Conservation (phyloP, 2,329 filamentous ascomycete species). For the Fusarium odoratissimum region DNA sequence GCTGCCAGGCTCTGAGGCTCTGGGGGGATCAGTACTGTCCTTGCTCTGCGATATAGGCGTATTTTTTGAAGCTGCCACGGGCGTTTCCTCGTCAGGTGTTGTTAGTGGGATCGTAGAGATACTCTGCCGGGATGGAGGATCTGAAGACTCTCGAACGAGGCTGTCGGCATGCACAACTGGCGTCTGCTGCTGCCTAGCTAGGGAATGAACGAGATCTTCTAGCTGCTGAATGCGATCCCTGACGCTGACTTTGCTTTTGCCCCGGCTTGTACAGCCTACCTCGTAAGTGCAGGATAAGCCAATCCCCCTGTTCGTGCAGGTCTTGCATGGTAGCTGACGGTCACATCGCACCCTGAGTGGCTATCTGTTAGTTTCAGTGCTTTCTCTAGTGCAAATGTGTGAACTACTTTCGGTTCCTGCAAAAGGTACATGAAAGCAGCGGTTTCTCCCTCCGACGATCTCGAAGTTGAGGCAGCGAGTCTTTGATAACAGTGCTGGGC, state of each 20-base stretch:
- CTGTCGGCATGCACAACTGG: accelerated
- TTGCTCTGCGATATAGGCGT: neutral
- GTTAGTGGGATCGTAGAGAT: neutral
- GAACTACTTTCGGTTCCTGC: neutral
- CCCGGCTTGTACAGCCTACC: accelerated
- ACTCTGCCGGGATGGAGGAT: neutral
- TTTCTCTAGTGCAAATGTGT: too few species aligned
- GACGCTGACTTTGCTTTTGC: neutral
- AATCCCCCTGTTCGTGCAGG: neutral
- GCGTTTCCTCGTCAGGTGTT: accelerated
- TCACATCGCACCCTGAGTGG: neutral
- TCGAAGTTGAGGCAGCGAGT: neutral
- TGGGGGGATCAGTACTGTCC: accelerated
- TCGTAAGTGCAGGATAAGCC: neutral
- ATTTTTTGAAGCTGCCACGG: accelerated
- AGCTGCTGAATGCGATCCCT: neutral
- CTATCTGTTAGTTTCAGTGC: neutral
- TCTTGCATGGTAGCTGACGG: neutral
- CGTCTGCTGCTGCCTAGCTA: neutral
- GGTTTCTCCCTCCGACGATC: neutral
- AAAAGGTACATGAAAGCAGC: neutral
- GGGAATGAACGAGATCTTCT: neutral
- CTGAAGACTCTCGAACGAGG: neutral
- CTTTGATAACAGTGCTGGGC: too few species aligned
- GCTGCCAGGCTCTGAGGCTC: neutral